A percentile compares a stretch with the other conserved stretches of the same genome.
Evolutionary conservation across 2,329 filamentous ascomycete species (phyloP).

Genomic region (Sporothrix sp.): DNA sequence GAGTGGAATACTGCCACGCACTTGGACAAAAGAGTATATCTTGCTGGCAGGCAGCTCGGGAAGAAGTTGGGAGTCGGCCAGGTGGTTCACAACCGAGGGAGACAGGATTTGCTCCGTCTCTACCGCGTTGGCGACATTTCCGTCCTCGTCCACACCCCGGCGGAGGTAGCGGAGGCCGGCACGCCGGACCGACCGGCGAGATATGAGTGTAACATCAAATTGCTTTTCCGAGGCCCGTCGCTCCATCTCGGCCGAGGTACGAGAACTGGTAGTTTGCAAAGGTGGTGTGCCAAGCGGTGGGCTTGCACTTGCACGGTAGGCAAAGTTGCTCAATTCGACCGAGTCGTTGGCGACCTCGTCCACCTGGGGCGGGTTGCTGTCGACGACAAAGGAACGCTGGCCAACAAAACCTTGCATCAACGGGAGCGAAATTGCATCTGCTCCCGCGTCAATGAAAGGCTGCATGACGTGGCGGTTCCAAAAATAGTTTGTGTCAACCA

Average conservation of each 20-base stretch:
- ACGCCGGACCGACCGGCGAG: constrained; percentile 75
- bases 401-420: constrained; percentile 92
- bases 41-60: constrained; percentile 33
- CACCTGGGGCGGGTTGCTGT: constrained; percentile 47
- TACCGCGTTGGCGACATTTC: constrained; percentile 78
- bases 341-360: constrained; percentile 38
- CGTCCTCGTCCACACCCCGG: constrained; percentile 81
- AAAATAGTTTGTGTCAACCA: constrained; percentile 72
- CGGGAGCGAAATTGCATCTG: constrained; percentile 64
- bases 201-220: constrained; percentile 81
- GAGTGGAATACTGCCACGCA: constrained; percentile 82
- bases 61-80: constrained; percentile 44
- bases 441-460: constrained; percentile 64
- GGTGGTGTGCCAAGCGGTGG: constrained; percentile 10
- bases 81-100: constrained; percentile 30
- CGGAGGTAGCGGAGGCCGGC: constrained; percentile 85
- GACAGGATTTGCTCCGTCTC: constrained; percentile 94
- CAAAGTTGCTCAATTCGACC: constrained; percentile 30
- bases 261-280: constrained; percentile 7
- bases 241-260: constrained; percentile 19
- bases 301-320: constrained; percentile 7
- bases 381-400: constrained; percentile 69
- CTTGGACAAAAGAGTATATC: constrained; percentile 75
- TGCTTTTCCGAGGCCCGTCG: constrained; percentile 39
- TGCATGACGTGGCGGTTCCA: constrained; percentile 75